Percentiles rank a stretch among this genome's conserved stretches.
Conservation (phyloP, 2,329 filamentous ascomycete genomes). For the Pyricularia sp. region DNA sequence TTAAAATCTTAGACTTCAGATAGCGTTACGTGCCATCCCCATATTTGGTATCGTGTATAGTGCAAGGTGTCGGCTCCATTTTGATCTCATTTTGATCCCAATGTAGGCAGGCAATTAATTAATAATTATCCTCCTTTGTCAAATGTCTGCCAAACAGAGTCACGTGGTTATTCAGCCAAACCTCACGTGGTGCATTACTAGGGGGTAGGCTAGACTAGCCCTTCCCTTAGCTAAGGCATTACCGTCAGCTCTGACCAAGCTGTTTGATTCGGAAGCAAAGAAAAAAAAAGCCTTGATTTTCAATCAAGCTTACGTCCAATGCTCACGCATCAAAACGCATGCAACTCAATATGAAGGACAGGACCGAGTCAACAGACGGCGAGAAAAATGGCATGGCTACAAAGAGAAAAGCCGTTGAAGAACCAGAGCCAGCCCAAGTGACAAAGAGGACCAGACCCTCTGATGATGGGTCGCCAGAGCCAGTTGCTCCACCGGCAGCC, state of each 20-base stretch:
- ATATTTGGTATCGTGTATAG: background rate
- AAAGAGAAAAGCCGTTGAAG: constrained; percentile 1
- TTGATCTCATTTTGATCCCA: background rate
- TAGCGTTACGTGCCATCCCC: background rate
- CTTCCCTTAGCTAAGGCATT: too few relatives aligned
- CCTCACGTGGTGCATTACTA: background rate
- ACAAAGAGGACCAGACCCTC: constrained; percentile 1
- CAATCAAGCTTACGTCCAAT: background rate
- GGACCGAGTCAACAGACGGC: background rate
- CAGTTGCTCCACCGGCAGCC: background rate
- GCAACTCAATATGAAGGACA: background rate
- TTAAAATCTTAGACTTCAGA: background rate
- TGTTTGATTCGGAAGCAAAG: too few relatives aligned
- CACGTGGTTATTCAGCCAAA: background rate
- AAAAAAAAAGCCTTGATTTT: background rate
- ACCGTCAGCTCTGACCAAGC: too few relatives aligned
- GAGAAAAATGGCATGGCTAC: background rate
- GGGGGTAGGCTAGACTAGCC: too few relatives aligned
- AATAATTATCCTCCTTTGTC: too few relatives aligned
- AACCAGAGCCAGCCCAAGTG: background rate
- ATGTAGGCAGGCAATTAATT: too few relatives aligned
- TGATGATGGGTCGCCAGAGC: background rate
- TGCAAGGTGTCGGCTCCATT: background rate
- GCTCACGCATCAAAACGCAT: background rate
- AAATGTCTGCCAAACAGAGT: background rate